phyloP scores from a whole-genome alignment of 2,329 filamentous ascomycete species.

The Colletotrichum higginsianum region DNA sequence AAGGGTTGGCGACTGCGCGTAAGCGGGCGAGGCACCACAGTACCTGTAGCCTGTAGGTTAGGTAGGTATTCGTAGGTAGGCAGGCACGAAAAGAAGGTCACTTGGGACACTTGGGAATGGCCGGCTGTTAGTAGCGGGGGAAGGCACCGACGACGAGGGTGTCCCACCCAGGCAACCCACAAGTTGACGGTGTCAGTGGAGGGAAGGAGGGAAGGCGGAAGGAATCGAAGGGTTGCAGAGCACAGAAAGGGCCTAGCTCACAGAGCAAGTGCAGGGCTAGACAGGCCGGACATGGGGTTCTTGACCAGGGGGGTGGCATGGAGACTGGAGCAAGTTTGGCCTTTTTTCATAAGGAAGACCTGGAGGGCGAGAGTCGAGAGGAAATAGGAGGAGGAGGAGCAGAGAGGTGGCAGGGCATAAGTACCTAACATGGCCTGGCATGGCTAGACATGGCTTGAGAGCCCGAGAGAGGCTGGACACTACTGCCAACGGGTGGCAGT shows the following conservation, averaged over 20 bases:
- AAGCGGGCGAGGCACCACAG: background rate
- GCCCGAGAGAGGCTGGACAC: background rate
- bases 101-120: conserved; percentile 11
- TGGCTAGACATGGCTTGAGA: background rate
- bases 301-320: conserved; percentile 32
- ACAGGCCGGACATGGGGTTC: conserved; percentile 39
- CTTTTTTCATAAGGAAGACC: background rate
- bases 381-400: background rate
- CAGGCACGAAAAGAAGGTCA: conserved; percentile 25
- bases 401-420: background rate
- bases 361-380: no score
- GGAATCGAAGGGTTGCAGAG: conserved; percentile 42
- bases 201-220: conserved; percentile 36
- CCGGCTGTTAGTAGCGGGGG: conserved; percentile 27
- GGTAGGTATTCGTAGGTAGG: background rate
- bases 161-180: conserved; percentile 31
- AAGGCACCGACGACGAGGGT: conserved; percentile 17
- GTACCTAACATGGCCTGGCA: background rate
- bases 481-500: background rate
- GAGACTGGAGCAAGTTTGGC: conserved; percentile 17
- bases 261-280: conserved; percentile 40
- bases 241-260: conserved; percentile 41
- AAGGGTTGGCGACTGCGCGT: no score
- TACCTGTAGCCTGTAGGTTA: no score
- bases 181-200: conserved; percentile 38